A percentile compares a stretch with the other conserved stretches of the same genome.
Conservation (phyloP, 2,329 filamentous ascomycete genomes). For the Elsinoe australis region DNA sequence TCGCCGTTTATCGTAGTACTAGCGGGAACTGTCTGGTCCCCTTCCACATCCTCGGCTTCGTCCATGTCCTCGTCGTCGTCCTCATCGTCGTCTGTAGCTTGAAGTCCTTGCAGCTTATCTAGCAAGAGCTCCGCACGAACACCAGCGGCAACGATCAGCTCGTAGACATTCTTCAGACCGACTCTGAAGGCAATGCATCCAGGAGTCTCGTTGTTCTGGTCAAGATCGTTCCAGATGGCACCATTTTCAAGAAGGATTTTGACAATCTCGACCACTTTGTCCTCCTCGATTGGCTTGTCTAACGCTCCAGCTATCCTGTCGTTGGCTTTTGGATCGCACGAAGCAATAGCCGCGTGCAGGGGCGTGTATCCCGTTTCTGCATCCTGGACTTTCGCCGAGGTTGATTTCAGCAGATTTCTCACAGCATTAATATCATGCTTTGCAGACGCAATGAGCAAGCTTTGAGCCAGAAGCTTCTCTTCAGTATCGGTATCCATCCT, state of each 20-base stretch:
- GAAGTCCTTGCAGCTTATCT: slow-evolving; percentile 72
- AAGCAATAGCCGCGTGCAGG: slow-evolving; percentile 77
- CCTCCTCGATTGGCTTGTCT: slow-evolving; percentile 37
- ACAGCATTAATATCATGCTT: slow-evolving; percentile 61
- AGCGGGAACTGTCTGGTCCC: slow-evolving; percentile 21
- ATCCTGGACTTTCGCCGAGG: slow-evolving; percentile 69
- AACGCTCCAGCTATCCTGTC: slow-evolving; percentile 26
- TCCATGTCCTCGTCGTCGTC: slow-evolving; percentile 40
- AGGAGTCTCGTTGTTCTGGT: slow-evolving; percentile 78
- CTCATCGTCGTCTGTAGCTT: slow-evolving; percentile 55
- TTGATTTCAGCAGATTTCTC: slow-evolving; percentile 56
- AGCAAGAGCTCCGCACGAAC: slow-evolving; percentile 84
- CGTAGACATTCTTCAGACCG: slow-evolving; percentile 64
- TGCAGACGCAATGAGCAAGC: slow-evolving; percentile 57
- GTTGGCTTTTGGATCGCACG: slow-evolving; percentile 39
- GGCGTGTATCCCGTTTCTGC: slow-evolving; percentile 78
- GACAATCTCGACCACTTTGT: slow-evolving; percentile 60
- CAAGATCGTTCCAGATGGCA: slow-evolving; percentile 95
- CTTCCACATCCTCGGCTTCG: slow-evolving; percentile 31
- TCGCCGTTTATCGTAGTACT: slow-evolving; percentile 22
- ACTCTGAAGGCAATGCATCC: slow-evolving; percentile 72
- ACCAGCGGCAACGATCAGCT: slow-evolving; percentile 81
- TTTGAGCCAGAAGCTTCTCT: slow-evolving; percentile 44
- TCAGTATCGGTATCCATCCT: slow-evolving; percentile 28
- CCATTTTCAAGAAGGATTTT: slow-evolving; percentile 74